Evolutionary conservation across 129 eudicot species (phyloP), one percentile per base, ranked within the genome.

Genomic region (Flaveria linearis): DNA sequence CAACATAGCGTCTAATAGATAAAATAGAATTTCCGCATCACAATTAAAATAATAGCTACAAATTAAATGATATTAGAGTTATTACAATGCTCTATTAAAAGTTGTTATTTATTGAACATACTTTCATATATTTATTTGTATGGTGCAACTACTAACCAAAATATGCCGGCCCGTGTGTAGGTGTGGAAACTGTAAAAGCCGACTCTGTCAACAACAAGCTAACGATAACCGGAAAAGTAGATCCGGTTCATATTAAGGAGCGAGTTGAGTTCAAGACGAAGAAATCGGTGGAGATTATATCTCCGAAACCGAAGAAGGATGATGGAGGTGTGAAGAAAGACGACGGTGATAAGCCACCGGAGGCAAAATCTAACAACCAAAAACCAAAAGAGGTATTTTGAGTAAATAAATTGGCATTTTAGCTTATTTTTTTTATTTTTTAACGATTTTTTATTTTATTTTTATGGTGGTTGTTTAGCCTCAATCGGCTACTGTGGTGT

Each of bases 231-330:
- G 97, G 97, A 58, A 88, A 83, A 51, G 85, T 91, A 61, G 93
- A 93, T 81, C 91, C 96, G 12, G 30, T 50, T 23, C 63, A 69
- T 78, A 83, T 93, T 10, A 84, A 84, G 39, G 97, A 88, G 55
- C 87, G 86, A 55, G 86, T 91, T 0, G 97, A 80, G 61, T 68
- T 57, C 77, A 93, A 87, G 80, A 93, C 93, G 64, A 90, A 90
- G 76, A 93, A 91, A 85, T 87, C 87, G 86, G 98, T 91, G 56
- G 97, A 90, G 68, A n/a, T 93, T 52, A 51, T 93, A 30, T 88
- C 93, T 17, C 96, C 95, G 18, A 91, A 82, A 75, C 97, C 96
- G 53, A 87, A 85, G 72, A 91, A 90, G 77, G 91, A 87, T n/a
- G 87, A 81, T 0, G 81, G 74, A 1, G 83, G 66, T 56, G 85